Evolutionary conservation across 495 filamentous ascomycete genomes (phyloP).

Genomic region (Trichoderma gamsii): DNA sequence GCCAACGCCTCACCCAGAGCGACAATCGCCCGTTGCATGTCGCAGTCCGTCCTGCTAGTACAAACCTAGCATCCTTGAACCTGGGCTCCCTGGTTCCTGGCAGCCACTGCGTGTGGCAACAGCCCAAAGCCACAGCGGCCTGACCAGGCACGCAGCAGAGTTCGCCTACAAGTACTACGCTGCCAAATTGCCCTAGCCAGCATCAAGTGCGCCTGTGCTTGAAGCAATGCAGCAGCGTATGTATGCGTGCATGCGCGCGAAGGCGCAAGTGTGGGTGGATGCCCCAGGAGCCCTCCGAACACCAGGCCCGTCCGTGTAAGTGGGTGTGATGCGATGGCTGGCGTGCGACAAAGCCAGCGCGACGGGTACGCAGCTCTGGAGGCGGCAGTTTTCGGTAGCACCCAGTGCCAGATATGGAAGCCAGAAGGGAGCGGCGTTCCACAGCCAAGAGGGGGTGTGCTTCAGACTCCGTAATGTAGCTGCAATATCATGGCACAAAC

Average conservation of each 20-base stretch:
- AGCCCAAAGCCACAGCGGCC: conserved; percentile 5
- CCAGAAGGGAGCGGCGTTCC: conserved; percentile 3
- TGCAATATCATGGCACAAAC: not conserved
- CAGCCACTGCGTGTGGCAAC: conserved; percentile 5
- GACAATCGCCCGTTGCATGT: conserved; percentile 9
- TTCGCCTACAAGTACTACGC: not conserved
- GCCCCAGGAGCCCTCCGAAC: conserved; percentile 9
- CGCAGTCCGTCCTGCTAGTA: not conserved
- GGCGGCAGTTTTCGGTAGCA: conserved; percentile 10
- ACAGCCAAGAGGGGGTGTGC: not conserved
- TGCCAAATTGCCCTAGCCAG: not conserved
- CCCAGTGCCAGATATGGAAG: not conserved
- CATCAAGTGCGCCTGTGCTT: not conserved
- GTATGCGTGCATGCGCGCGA: conserved; percentile 13
- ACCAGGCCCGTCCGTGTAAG: not conserved
- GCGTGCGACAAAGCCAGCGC: not conserved
- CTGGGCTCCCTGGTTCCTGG: conserved; percentile 13
- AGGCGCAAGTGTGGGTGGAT: conserved; percentile 11
- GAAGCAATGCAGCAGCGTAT: conserved; percentile 6
- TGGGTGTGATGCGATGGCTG: conserved; percentile 13
- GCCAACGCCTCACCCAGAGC: conserved; percentile 11
- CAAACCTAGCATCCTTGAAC: not conserved
- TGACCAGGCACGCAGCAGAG: not conserved
- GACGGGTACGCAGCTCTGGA: not conserved
- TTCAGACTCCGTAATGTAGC: not conserved